Percentiles rank a stretch among this genome's conserved stretches.
Conservation (phyloP, 1,139 yeast genomes). For the Tardiomyces blankii region DNA sequence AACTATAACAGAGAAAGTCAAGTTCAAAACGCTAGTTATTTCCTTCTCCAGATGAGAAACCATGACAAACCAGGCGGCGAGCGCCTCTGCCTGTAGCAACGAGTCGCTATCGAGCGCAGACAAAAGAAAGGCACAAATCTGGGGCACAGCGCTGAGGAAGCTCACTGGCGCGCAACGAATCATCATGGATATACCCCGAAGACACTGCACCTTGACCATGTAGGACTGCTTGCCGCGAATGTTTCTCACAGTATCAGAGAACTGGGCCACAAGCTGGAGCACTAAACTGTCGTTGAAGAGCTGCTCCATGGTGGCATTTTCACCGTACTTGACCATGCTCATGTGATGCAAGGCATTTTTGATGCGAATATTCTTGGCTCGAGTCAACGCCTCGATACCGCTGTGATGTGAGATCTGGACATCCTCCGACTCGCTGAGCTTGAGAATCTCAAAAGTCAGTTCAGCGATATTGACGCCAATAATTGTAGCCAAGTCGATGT, state of each 20-base stretch:
- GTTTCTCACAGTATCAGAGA: constrained; percentile 72
- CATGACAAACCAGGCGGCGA: constrained; percentile 57
- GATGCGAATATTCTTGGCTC: neutral
- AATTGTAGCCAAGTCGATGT: neutral
- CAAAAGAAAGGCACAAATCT: constrained; percentile 77
- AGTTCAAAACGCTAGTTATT: constrained; percentile 43
- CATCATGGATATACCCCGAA: constrained; percentile 62
- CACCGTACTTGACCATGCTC: neutral
- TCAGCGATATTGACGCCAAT: constrained; percentile 2
- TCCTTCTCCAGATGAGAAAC: constrained; percentile 41
- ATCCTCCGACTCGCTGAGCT: neutral
- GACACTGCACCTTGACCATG: constrained; percentile 59
- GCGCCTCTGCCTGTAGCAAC: constrained; percentile 49
- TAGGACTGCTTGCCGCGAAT: constrained; percentile 60
- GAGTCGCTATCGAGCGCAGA: constrained; percentile 53
- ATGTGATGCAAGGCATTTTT: neutral
- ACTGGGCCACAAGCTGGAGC: constrained; percentile 66
- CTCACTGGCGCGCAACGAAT: constrained; percentile 50
- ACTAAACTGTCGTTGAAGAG: constrained; percentile 43
- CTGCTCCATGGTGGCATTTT: neutral
- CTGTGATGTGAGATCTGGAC: constrained; percentile 3
- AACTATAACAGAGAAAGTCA: constrained; percentile 44
- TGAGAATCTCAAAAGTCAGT: neutral
- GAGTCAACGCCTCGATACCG: constrained; percentile 1
- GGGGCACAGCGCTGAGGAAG: constrained; percentile 74